Evolutionary conservation across 441 rosid species (phyloP).

Genomic region (California macrophylla): DNA sequence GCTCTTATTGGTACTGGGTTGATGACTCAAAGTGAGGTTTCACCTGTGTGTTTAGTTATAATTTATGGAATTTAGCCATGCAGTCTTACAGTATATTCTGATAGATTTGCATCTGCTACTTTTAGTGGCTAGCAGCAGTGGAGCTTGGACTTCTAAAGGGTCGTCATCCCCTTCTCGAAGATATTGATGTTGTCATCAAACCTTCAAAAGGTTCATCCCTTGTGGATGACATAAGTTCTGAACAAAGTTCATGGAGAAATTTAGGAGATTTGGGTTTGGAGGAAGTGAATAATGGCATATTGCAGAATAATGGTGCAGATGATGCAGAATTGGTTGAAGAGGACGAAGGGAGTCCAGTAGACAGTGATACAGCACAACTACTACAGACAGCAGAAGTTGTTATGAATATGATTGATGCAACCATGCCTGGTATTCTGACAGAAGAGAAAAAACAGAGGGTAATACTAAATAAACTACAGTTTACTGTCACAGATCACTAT

Average conservation of each 20-base stretch:
- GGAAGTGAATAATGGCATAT: slow-evolving; percentile 21
- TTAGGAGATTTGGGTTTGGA: slow-evolving; percentile 22
- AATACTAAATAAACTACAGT: slow-evolving; percentile 25
- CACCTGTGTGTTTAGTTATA: background rate
- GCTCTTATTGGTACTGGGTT: background rate
- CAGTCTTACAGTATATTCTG: background rate
- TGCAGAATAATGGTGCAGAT: slow-evolving; percentile 29
- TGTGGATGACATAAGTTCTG: slow-evolving; percentile 37
- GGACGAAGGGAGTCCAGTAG: slow-evolving; percentile 30
- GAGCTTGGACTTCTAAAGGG: slow-evolving; percentile 97
- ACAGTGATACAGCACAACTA: slow-evolving; percentile 52
- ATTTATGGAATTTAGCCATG: background rate
- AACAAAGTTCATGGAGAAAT: no score
- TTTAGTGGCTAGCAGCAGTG: slow-evolving; percentile 91
- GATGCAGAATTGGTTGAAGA: slow-evolving; percentile 38
- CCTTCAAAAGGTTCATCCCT: slow-evolving; percentile 52
- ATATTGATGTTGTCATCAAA: slow-evolving; percentile 68
- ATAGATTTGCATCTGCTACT: slow-evolving; percentile 6
- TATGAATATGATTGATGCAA: slow-evolving; percentile 74
- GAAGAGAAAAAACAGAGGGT: slow-evolving; percentile 77
- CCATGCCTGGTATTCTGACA: slow-evolving; percentile 65
- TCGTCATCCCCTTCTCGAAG: slow-evolving; percentile 88
- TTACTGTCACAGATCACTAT: slow-evolving; percentile 38
- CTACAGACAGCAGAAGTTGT: slow-evolving; percentile 68
- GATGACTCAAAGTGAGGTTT: background rate